Conservation (phyloP, 805 yeast genomes). For the Yamadazyma akitaensis region DNA sequence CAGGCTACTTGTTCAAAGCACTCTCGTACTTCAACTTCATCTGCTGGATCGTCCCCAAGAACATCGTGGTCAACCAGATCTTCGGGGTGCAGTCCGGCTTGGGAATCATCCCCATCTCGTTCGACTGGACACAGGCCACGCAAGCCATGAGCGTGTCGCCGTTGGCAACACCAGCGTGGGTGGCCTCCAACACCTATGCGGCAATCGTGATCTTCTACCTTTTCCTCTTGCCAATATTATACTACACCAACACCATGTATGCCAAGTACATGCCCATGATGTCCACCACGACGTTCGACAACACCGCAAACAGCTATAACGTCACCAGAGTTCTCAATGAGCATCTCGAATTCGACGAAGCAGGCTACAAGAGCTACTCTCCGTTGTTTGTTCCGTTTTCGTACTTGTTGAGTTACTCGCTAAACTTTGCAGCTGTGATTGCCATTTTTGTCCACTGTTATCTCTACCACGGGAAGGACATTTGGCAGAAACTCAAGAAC, state of each 20-base stretch:
- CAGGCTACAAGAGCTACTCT: conserved; percentile 53
- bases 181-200: conserved; percentile 45
- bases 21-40: conserved; percentile 59
- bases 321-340: conserved; percentile 45
- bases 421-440: conserved; percentile 54
- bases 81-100: conserved; percentile 60
- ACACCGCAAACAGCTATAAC: conserved; percentile 46
- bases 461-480: conserved; percentile 53
- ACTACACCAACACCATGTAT: conserved; percentile 54
- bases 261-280: conserved; percentile 56
- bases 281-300: conserved; percentile 44
- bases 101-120: conserved; percentile 58
- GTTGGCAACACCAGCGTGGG: conserved; percentile 54
- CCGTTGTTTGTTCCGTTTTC: conserved; percentile 59
- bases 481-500: conserved; percentile 25
- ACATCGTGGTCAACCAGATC: conserved; percentile 54
- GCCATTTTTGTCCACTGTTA: conserved; percentile 51
- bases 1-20: conserved; percentile 54
- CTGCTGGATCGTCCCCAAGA: conserved; percentile 57
- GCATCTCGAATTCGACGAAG: conserved; percentile 37
- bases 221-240: conserved; percentile 53
- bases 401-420: conserved; percentile 55
- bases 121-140: conserved; percentile 26
- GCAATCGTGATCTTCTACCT: conserved; percentile 44
- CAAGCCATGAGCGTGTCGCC: conserved; percentile 28